phyloP scores from a whole-genome alignment of 352 stramenopile species.

The Peronosclerospora sorghi region DNA sequence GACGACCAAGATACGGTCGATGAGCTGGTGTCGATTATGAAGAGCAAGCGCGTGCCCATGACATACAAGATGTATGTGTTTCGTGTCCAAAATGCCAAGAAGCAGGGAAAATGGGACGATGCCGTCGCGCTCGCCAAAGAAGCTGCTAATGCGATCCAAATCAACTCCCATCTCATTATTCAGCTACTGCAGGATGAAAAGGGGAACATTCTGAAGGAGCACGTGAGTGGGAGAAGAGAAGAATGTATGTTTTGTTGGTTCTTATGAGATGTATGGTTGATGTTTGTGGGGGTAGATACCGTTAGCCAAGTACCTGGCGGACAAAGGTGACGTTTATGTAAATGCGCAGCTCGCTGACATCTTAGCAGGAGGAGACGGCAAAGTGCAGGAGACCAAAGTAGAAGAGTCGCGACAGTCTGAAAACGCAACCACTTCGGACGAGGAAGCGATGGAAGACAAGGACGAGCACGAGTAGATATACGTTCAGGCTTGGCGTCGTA shows the following conservation, averaged over 20 bases:
- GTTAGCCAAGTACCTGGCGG: constrained; percentile 64
- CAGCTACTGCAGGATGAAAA: constrained; percentile 52
- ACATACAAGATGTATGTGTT: constrained; percentile 72
- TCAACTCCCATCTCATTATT: constrained; percentile 75
- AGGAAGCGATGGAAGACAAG: constrained; percentile 7
- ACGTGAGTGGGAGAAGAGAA: constrained; percentile 18
- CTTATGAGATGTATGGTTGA: neutral
- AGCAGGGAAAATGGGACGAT: constrained; percentile 42
- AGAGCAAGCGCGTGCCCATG: constrained; percentile 27
- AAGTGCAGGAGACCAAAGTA: constrained; percentile 13
- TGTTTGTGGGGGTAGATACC: constrained; percentile 30
- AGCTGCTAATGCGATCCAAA: constrained; percentile 45
- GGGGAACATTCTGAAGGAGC: constrained; percentile 42
- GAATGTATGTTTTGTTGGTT: constrained; percentile 1
- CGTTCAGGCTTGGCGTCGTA: neutral
- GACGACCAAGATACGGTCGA: constrained; percentile 47
- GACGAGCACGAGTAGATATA: constrained; percentile 17
- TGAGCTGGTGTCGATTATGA: constrained; percentile 47
- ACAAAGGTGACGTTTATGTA: constrained; percentile 70
- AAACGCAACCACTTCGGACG: neutral
- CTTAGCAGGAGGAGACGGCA: constrained; percentile 34
- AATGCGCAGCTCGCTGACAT: constrained; percentile 46
- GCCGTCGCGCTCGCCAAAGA: constrained; percentile 55
- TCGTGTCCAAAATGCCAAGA: constrained; percentile 57
- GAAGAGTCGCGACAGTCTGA: constrained; percentile 9